phyloP scores from a whole-genome alignment of 495 filamentous ascomycete genomes.

The Penicillium arizonense region DNA sequence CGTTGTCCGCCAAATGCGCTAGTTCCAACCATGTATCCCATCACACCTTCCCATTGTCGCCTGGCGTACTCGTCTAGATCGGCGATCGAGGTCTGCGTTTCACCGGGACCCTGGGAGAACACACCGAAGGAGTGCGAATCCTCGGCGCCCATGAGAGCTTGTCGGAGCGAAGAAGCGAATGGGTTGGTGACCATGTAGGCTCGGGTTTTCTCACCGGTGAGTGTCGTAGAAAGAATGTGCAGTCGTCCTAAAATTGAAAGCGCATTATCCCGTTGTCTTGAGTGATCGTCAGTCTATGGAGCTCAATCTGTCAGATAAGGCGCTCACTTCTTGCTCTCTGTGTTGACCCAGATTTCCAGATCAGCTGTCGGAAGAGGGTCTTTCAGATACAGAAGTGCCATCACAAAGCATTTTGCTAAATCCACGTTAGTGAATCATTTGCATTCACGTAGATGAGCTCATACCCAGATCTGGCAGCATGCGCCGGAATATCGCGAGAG shows the following conservation, averaged over 20 bases:
- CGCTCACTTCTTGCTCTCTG: conserved; percentile 64
- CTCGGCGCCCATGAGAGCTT: conserved; percentile 84
- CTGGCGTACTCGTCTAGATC: conserved; percentile 86
- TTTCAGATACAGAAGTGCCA: conserved; percentile 87
- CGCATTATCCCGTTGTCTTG: conserved; percentile 76
- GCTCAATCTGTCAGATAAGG: background rate
- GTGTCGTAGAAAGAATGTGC: conserved; percentile 68
- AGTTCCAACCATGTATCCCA: conserved; percentile 89
- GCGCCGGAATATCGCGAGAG: conserved; percentile 92
- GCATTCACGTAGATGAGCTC: conserved; percentile 11
- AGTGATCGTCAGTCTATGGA: conserved; percentile 1
- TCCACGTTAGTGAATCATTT: conserved; percentile 21
- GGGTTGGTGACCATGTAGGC: conserved; percentile 70
- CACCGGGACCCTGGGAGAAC: conserved; percentile 60
- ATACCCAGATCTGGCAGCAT: conserved; percentile 91
- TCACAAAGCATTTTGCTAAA: conserved; percentile 90
- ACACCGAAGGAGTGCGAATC: conserved; percentile 87
- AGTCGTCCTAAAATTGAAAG: conserved; percentile 76
- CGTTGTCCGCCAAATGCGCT: conserved; percentile 51
- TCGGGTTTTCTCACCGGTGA: conserved; percentile 56
- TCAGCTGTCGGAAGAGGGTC: conserved; percentile 69
- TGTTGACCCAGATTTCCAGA: conserved; percentile 79
- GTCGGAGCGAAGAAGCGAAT: conserved; percentile 72
- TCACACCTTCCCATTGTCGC: conserved; percentile 89
- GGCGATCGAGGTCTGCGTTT: conserved; percentile 56